These are phyloP conservation scores for Lagenidium giganteum DNA, from an alignment of 352 stramenopile genomes.

Conservation along the genomic window DNA sequence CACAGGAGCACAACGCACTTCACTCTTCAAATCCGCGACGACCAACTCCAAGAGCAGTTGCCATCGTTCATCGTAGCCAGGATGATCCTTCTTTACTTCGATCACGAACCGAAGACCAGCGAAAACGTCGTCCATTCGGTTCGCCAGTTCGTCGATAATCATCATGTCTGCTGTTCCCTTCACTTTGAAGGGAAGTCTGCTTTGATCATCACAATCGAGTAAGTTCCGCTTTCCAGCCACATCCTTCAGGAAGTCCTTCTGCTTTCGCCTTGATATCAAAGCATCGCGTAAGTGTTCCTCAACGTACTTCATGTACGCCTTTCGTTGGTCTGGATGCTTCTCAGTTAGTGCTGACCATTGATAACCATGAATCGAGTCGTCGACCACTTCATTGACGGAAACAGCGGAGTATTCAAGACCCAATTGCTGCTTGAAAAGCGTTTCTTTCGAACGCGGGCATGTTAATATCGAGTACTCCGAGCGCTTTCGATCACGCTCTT, in stretches of 20 bases:
- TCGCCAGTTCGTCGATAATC: slow-evolving; percentile 11
- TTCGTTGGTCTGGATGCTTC: slow-evolving; percentile 8
- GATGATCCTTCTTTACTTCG: slow-evolving; percentile 5
- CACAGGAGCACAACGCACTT: slow-evolving; percentile 14
- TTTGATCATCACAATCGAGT: slow-evolving; percentile 5
- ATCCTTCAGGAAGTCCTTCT: slow-evolving; percentile 12
- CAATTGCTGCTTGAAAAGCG: slow-evolving; percentile 1
- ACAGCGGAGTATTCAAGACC: slow-evolving; percentile 9
- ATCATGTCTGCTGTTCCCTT: slow-evolving; percentile 6
- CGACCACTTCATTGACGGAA: slow-evolving; percentile 4
- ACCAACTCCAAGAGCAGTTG: slow-evolving; percentile 6
- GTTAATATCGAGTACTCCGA: slow-evolving; percentile 3
- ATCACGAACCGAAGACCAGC: slow-evolving; percentile 8
- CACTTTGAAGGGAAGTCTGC: slow-evolving; percentile 9
- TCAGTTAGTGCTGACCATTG: slow-evolving; percentile 3
- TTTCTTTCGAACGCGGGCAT: not conserved
- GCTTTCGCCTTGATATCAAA: slow-evolving; percentile 6
- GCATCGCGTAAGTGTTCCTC: slow-evolving; percentile 1
- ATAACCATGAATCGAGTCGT: slow-evolving; percentile 6
- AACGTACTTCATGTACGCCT: slow-evolving; percentile 8
- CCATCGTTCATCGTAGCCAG: slow-evolving; percentile 4
- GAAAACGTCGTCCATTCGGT: slow-evolving; percentile 8
- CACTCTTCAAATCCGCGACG: slow-evolving; percentile 15
- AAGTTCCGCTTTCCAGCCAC: slow-evolving; percentile 3
- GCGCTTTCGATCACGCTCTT: slow-evolving; percentile 1